phyloP scores from a whole-genome alignment of 202 grass and related monocot species.

The Cymbopogon flexuosus region DNA sequence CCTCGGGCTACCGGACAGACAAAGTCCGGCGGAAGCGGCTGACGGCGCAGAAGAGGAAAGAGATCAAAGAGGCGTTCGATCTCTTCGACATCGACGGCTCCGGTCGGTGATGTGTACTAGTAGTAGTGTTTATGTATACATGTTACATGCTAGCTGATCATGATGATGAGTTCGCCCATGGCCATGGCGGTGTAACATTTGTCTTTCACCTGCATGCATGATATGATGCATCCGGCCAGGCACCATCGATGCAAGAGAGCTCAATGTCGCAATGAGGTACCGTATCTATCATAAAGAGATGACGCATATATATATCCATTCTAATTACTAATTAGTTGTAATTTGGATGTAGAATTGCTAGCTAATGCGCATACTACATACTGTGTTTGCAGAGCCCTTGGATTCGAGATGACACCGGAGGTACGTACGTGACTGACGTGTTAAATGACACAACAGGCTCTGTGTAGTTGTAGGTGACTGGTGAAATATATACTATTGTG shows the following conservation, averaged over 20 bases:
- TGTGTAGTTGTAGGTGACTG: not conserved
- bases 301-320: not conserved
- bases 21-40: slow-evolving; percentile 32
- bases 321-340: not conserved
- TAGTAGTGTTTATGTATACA: too few species aligned
- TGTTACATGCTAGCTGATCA: not conserved
- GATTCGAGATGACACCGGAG: slow-evolving; percentile 78
- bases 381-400: slow-evolving; percentile 55
- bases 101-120: slow-evolving; percentile 41
- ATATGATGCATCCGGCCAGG: slow-evolving; percentile 28
- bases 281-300: not conserved
- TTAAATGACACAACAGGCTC: not conserved
- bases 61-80: slow-evolving; percentile 79
- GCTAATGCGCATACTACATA: not conserved
- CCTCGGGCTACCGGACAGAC: slow-evolving; percentile 31
- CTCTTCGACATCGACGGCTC: slow-evolving; percentile 79
- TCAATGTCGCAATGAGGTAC: slow-evolving; percentile 75
- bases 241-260: slow-evolving; percentile 61
- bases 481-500: not conserved
- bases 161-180: not conserved
- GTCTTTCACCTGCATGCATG: not conserved
- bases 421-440: slow-evolving; percentile 6
- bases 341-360: not conserved
- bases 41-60: slow-evolving; percentile 55
- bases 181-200: not conserved